Evolutionary conservation across 2,329 filamentous ascomycete species (phyloP).

Genomic region (Scedosporium dehoogii): DNA sequence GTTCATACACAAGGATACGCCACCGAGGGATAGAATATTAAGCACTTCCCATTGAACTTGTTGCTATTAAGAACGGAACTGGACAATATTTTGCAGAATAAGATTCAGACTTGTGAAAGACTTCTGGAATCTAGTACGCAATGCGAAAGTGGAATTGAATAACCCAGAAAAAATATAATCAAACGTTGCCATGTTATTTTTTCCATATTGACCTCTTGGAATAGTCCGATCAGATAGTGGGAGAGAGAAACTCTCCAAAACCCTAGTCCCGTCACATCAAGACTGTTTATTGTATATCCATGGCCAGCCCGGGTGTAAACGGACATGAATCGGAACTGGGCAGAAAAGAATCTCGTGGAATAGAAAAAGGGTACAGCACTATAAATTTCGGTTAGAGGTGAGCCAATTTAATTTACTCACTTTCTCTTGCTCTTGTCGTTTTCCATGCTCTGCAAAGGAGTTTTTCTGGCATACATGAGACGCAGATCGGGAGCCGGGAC

Average conservation of each 20-base stretch:
- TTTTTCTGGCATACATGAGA: neutral
- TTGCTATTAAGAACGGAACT: neutral
- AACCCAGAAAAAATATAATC: neutral
- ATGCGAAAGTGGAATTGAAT: neutral
- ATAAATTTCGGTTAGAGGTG: no score
- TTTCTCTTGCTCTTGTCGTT: neutral
- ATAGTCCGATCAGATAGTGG: no score
- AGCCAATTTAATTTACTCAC: no score
- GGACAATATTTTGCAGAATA: neutral
- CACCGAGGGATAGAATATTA: neutral
- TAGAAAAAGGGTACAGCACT: no score
- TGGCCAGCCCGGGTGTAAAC: neutral
- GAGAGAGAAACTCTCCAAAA: neutral
- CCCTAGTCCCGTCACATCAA: conserved; percentile 2
- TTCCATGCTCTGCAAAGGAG: neutral
- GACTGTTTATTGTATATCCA: neutral
- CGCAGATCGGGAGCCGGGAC: neutral
- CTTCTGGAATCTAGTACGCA: neutral
- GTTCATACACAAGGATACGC: neutral
- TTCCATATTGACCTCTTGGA: no score
- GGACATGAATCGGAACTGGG: no score
- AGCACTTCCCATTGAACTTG: neutral
- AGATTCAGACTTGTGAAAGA: neutral
- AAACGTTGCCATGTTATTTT: no score
- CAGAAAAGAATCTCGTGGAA: no score